These are phyloP conservation scores for Arthroderma uncinatum DNA, from an alignment of 2,329 filamentous ascomycete genomes.

Conservation along the genomic window DNA sequence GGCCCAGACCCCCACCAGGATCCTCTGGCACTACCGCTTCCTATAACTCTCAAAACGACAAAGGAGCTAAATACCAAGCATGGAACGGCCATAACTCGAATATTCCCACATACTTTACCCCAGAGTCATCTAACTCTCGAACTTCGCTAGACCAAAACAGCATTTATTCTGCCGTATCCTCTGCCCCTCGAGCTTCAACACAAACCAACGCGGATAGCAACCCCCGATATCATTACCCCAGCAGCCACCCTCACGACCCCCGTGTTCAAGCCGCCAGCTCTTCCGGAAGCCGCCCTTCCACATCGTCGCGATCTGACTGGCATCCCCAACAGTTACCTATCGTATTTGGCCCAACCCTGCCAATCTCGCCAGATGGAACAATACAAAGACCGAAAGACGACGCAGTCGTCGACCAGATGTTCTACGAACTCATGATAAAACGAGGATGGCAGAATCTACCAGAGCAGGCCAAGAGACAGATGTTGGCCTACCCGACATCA, in stretches of 20 bases:
- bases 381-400: constrained; percentile 41
- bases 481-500: constrained; percentile 83
- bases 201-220: constrained; percentile 47
- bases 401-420: constrained; percentile 77
- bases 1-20: constrained; percentile 50
- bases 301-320: constrained; percentile 33
- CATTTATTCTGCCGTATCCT: constrained; percentile 50
- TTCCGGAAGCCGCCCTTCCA: constrained; percentile 32
- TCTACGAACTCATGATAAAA: constrained; percentile 90
- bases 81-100: constrained; percentile 53
- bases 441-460: constrained; percentile 94
- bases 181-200: constrained; percentile 46
- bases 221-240: constrained; percentile 33
- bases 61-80: constrained; percentile 62
- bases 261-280: constrained; percentile 19
- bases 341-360: constrained; percentile 39
- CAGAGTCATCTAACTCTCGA: constrained; percentile 44
- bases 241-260: constrained; percentile 28
- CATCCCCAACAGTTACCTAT: constrained; percentile 34
- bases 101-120: constrained; percentile 48
- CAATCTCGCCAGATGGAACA: constrained; percentile 11
- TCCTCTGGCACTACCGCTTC: constrained; percentile 51
- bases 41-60: constrained; percentile 59
- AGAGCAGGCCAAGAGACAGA: constrained; percentile 86
- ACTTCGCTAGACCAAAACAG: constrained; percentile 55